Conservation (phyloP, 108 stramenopile species). For the Skeletonema marinoi region DNA sequence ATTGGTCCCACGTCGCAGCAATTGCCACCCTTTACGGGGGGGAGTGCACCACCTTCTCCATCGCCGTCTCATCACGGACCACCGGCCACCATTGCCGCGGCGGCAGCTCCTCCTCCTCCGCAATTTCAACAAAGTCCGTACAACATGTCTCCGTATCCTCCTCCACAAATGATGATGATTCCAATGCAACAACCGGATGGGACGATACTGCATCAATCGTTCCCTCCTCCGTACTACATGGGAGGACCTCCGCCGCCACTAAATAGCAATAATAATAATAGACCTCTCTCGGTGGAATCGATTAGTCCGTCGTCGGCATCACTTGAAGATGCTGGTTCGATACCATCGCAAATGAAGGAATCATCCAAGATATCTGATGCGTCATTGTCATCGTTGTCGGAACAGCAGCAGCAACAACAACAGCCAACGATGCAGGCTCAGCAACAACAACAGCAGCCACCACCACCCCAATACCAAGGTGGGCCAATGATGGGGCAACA, state of each 20-base stretch:
- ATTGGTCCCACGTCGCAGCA: conserved; percentile 47
- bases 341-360: conserved; percentile 22
- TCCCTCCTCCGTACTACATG: conserved; percentile 7
- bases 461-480: background rate
- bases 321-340: conserved; percentile 20
- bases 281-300: background rate
- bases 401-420: background rate
- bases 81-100: background rate
- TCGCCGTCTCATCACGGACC: conserved; percentile 8
- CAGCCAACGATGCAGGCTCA: background rate
- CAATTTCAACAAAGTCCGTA: conserved; percentile 20
- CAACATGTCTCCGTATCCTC: conserved; percentile 24
- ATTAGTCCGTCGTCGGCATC: conserved; percentile 38
- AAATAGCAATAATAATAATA: background rate
- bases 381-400: conserved; percentile 44
- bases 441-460: background rate
- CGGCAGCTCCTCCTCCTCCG: background rate
- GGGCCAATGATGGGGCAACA: conserved; percentile 9
- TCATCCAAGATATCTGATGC: conserved; percentile 27
- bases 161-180: conserved; percentile 13
- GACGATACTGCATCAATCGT: background rate
- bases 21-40: conserved; percentile 23
- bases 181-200: conserved; percentile 8
- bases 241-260: conserved; percentile 4
- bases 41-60: background rate